Evolutionary conservation across 352 stramenopile genomes (phyloP), one percentile per base, ranked within the genome.

Genomic region (Phytopythium kandeliae): DNA sequence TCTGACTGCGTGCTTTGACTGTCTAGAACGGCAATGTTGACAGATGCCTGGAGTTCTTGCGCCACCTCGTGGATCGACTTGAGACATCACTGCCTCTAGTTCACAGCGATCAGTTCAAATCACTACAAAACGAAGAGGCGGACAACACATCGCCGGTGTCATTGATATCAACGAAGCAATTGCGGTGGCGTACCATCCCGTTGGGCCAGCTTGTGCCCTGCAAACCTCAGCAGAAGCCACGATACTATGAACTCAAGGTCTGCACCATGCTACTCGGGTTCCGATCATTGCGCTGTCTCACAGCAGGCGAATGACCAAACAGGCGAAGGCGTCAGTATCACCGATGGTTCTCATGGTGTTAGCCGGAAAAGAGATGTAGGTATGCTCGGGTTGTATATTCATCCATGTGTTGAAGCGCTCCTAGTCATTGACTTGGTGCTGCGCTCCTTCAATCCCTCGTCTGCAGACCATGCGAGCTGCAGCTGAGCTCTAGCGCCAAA

Each of bases 331-430:
- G 21, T 69, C 59, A 0, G 19, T 48, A 10, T 55, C 67, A 11
- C 71, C 72, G 10, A 54, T 86, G 38, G 56, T 69, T 15, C 42
- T 86, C 16, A 74, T 86, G 67, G 38, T 84, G 3, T 51, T 84
- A 4, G 36, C 68, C 16, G 57, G 48, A 10, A 58, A 70, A 42
- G 67, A 84, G 67, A 67, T 69, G 75, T 84, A 74, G 42, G 69
- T 55, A 61, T 58, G 41, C 28, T 48, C 47, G 21, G 9, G 15
- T 54, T n/a, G n/a, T n/a, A n/a, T n/a, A n/a, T n/a, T n/a, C n/a
- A n/a, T n/a, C n/a, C n/a, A n/a, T n/a, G n/a, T n/a, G n/a, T n/a
- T n/a, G n/a, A n/a, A n/a, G n/a, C n/a, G n/a, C n/a, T n/a, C n/a
- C n/a, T n/a, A n/a, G n/a, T n/a, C n/a, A n/a, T n/a, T n/a, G n/a